Evolutionary conservation across 2,329 filamentous ascomycete species (phyloP).

Genomic region (Zarea fungicola): DNA sequence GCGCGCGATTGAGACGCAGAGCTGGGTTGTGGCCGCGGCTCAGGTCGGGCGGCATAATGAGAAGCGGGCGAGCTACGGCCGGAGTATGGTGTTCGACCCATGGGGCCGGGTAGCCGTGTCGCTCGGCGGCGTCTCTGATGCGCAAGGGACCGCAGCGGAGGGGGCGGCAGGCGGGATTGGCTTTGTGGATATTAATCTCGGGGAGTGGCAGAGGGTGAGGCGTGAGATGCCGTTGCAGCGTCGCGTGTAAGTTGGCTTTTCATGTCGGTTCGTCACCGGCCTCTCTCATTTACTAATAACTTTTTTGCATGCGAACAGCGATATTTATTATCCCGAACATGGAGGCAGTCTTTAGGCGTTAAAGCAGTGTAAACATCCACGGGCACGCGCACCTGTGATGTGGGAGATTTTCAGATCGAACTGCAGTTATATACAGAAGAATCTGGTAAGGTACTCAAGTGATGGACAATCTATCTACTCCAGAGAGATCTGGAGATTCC

Average conservation of each 20-base stretch:
- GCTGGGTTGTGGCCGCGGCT: conserved; percentile 80
- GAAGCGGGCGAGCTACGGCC: conserved; percentile 76
- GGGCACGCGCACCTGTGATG: too few species aligned
- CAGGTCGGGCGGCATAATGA: conserved; percentile 69
- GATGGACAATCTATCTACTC: too few species aligned
- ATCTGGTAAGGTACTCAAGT: too few species aligned
- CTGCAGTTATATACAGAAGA: too few species aligned
- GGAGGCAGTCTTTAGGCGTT: too few species aligned
- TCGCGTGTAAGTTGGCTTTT: conserved; percentile 40
- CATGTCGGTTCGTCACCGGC: too few species aligned
- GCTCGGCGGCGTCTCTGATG: conserved; percentile 50
- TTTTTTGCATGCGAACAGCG: background rate
- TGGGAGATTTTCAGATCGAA: too few species aligned
- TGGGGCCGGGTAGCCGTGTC: conserved; percentile 74
- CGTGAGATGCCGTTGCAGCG: conserved; percentile 47
- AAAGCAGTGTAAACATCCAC: too few species aligned
- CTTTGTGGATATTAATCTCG: conserved; percentile 50
- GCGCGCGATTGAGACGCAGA: conserved; percentile 83
- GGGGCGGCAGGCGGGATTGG: conserved; percentile 42
- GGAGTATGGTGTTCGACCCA: conserved; percentile 78
- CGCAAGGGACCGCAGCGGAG: conserved; percentile 34
- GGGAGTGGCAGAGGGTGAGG: conserved; percentile 42
- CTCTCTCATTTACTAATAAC: background rate
- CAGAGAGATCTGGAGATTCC: too few species aligned
- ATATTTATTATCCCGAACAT: conserved; percentile 13